Percentiles rank a stretch among this genome's conserved stretches.
Evolutionary conservation across 306 rosid genomes (phyloP).

Genomic region (Hippophae rhamnoides): DNA sequence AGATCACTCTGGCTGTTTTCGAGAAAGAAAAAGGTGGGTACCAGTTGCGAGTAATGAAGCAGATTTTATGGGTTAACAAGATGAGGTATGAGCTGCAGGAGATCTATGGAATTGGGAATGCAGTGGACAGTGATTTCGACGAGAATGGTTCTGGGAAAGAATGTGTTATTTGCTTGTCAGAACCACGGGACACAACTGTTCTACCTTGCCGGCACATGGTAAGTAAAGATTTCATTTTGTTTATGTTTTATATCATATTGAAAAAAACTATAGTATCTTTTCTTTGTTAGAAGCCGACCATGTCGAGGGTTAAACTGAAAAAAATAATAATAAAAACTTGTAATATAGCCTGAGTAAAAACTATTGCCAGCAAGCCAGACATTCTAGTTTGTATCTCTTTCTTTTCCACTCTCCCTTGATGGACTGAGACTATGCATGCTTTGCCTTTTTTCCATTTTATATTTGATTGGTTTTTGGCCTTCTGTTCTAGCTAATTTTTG

Average conservation of each 20-base stretch:
- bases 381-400: too few relatives aligned
- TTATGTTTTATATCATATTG: background rate
- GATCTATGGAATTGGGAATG: conserved; percentile 41
- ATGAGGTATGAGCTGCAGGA: conserved; percentile 42
- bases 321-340: too few relatives aligned
- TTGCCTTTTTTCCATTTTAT: background rate
- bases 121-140: conserved; percentile 25
- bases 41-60: conserved; percentile 36
- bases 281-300: background rate
- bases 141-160: conserved; percentile 32
- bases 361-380: too few relatives aligned
- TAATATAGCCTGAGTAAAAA: too few relatives aligned
- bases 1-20: conserved; percentile 38
- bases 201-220: conserved; percentile 59
- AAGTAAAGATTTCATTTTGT: conserved; percentile 1
- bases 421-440: too few relatives aligned
- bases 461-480: background rate
- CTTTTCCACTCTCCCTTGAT: too few relatives aligned
- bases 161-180: conserved; percentile 43
- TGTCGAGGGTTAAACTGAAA: too few relatives aligned
- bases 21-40: conserved; percentile 31
- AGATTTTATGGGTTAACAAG: conserved; percentile 39
- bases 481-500: conserved; percentile 10
- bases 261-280: background rate
- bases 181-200: conserved; percentile 39